These are phyloP conservation scores for Hypoxylon crocopeplum DNA, from an alignment of 495 filamentous ascomycete species.

Conservation along the genomic window DNA sequence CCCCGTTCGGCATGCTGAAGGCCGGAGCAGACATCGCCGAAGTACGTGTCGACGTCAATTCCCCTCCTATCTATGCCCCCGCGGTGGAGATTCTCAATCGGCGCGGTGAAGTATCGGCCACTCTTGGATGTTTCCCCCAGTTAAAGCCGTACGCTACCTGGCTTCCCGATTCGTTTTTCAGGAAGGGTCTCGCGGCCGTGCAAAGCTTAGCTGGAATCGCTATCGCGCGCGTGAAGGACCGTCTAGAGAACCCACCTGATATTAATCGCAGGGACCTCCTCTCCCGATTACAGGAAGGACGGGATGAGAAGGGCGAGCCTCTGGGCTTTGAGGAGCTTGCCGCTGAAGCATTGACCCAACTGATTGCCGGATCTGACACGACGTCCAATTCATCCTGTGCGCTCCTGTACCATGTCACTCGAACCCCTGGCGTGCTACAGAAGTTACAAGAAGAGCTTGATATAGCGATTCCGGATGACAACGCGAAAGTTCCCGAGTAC, in stretches of 20 bases:
- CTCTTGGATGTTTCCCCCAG: slow-evolving; percentile 65
- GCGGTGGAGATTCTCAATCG: slow-evolving; percentile 77
- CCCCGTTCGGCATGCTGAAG: slow-evolving; percentile 67
- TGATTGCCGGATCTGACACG: slow-evolving; percentile 91
- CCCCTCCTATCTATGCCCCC: slow-evolving; percentile 62
- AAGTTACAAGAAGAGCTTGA: slow-evolving; percentile 80
- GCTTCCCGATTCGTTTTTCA: slow-evolving; percentile 73
- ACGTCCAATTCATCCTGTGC: slow-evolving; percentile 91
- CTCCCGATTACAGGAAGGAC: slow-evolving; percentile 83
- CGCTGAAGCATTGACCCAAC: slow-evolving; percentile 86
- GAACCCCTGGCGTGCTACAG: slow-evolving; percentile 72
- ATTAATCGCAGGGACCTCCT: slow-evolving; percentile 73
- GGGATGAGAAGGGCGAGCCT: slow-evolving; percentile 76
- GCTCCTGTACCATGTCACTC: slow-evolving; percentile 76
- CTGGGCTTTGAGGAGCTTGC: slow-evolving; percentile 82
- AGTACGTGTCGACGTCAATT: slow-evolving; percentile 58
- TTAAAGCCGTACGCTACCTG: slow-evolving; percentile 70
- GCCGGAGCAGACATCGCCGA: slow-evolving; percentile 66
- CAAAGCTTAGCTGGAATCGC: slow-evolving; percentile 76
- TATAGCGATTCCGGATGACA: slow-evolving; percentile 62
- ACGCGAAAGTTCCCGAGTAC: slow-evolving; percentile 69
- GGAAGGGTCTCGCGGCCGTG: slow-evolving; percentile 66
- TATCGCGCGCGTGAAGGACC: slow-evolving; percentile 77
- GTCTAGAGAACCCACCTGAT: slow-evolving; percentile 70
- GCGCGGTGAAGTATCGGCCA: slow-evolving; percentile 70